Evolutionary conservation across 1,284 basidiomycete genomes (phyloP), one percentile per base, ranked within the genome.

Genomic region (Ustilago xerochloae): DNA sequence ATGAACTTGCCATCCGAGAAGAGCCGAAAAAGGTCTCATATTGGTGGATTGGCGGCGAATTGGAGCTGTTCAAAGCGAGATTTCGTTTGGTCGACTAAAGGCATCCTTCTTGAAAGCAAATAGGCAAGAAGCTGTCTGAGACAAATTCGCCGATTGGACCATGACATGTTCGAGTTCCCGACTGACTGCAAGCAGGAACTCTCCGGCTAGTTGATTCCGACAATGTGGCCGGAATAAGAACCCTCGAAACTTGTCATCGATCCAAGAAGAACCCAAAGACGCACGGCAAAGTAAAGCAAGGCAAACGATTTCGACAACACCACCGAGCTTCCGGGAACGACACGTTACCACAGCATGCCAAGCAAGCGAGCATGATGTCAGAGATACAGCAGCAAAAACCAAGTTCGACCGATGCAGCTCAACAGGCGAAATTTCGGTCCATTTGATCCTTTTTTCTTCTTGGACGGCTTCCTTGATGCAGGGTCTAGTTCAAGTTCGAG

Each of bases 391-490:
- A n/a, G 38, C 13, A 20, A 22, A 8, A 35, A n/a, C 43, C 22
- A 53, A 67, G 64, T 67, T 67, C 64, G 64, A 67, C 64, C 64
- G 64, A 62, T 67, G 58, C 64, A 57, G 26, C 45, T 20, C 18
- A 16, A n/a, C 8, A 53, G 55, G 55, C 29, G 55, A 48, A 53
- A 36, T 46, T 20, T 51, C 48, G 57, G 55, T 58, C 47, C 6
- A 13, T 15, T 10, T 13, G 4, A 22, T 43, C 22, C 15, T 24
- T 51, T 45, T 24, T 38, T 43, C 32, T 29, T 18, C 2, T 13
- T 20, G 16, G 33, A 15, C 22, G 16, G 28, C 29, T 36, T 32
- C 32, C 32, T 10, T 5, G 9, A 9, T 63, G 47, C 60, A 41
- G 46, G 55, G 29, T 28, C 35, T 36, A 49, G 6, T 4, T 8